Evolutionary conservation across 176 grass and related monocot genomes (phyloP), one percentile per base, ranked within the genome.

Genomic region (Avena sativa): DNA sequence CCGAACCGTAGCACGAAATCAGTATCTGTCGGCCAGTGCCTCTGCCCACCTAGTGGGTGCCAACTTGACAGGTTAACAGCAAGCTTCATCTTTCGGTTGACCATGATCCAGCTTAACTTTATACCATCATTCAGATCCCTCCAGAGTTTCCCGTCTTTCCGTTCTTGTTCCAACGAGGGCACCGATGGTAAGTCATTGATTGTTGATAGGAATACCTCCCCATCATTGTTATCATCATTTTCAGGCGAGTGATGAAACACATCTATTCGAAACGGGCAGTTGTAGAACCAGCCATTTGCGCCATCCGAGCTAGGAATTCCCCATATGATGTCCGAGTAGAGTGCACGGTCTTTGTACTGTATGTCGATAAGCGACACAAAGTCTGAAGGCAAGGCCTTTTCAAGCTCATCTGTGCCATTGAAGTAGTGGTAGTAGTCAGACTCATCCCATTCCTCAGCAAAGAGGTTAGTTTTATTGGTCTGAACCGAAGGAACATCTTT

Each of bases 61-160:
- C 84, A 90, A 32, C 84, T 83, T 3, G 88, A 81, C 11, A 90
- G 79, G 79, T 90, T 90, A 63, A 90, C 88, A 6, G 88, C 84
- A 13, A 79, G 50, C 72, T 82, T 86, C 79, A 62, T 82, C 83
- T 82, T 82, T n/a, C 5, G 62, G 71, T 86, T 82, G 71, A 90
- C 20, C 21, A 90, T 43, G 38, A 86, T 90, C 88, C 88, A 90
- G 57, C 88, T 90, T 52, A 90, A 70, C 71, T 78, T 86, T 51
- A 90, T 53, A 44, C 84, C 71, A 46, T 86, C 71, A 53, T 81
- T 78, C 40, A 86, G 71, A 48, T 86, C 88, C 51, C n/a, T 86
- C 88, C 88, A 86, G 12, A 90, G 79, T 16, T 90, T 86, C 38
- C 84, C 88, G 0, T 90, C 83, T 82, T 81, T 90, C 88, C 88